Conservation (phyloP, 352 stramenopile genomes). For the Phytopythium sindhum region DNA sequence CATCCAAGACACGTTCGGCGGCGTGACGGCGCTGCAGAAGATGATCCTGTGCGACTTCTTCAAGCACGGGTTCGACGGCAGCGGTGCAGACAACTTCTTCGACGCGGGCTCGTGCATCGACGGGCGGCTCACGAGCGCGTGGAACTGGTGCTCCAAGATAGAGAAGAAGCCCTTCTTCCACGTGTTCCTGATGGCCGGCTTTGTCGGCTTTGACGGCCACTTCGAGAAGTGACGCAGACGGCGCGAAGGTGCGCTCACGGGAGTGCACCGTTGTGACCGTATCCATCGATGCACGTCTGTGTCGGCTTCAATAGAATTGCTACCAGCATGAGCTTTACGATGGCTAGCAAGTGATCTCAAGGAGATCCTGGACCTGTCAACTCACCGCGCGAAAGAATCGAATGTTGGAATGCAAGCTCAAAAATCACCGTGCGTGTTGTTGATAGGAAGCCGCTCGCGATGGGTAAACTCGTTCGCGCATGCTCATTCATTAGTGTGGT, state of each 20-base stretch:
- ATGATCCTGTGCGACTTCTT: constrained; percentile 96
- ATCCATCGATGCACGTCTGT: background rate
- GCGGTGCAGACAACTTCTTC: constrained; percentile 94
- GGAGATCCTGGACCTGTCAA: too few species aligned
- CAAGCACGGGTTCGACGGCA: constrained; percentile 92
- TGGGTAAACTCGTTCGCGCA: too few species aligned
- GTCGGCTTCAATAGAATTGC: background rate
- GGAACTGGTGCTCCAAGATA: constrained; percentile 97
- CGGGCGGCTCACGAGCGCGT: constrained; percentile 94
- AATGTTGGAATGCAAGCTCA: too few species aligned
- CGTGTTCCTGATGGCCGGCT: constrained; percentile 96
- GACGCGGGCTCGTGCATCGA: constrained; percentile 96
- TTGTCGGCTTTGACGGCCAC: constrained; percentile 96
- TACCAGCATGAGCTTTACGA: background rate
- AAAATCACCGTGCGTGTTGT: too few species aligned
- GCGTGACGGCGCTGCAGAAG: constrained; percentile 72
- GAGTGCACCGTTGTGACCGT: too few species aligned
- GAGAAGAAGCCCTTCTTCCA: constrained; percentile 93
- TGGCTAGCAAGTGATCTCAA: background rate
- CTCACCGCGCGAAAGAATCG: too few species aligned
- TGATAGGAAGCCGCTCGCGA: too few species aligned
- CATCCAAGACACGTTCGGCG: constrained; percentile 81
- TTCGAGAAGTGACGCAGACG: constrained; percentile 41
- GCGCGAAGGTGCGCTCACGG: too few species aligned
- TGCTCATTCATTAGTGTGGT: too few species aligned